Conservation (phyloP, 306 rosid species). For the Trichosanthes truncata region DNA sequence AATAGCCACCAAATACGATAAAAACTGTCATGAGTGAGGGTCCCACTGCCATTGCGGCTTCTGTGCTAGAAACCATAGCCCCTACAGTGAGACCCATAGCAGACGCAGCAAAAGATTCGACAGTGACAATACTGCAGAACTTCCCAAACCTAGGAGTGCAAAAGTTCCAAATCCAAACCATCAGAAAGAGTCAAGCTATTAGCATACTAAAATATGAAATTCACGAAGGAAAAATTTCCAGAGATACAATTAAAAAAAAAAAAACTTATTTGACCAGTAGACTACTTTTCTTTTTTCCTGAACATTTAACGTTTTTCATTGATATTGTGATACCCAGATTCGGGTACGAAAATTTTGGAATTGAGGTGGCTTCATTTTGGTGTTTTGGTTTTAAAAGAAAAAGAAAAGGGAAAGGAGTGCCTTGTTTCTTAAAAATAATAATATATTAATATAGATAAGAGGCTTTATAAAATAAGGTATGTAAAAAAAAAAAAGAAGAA, state of each 20-base stretch:
- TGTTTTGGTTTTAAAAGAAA: too few relatives aligned
- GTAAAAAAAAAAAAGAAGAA: too few relatives aligned
- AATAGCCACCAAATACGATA: constrained; percentile 90
- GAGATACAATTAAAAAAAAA: not conserved
- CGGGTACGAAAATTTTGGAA: too few relatives aligned
- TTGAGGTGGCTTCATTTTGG: too few relatives aligned
- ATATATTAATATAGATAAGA: too few relatives aligned
- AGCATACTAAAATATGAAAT: not conserved
- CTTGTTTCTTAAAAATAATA: too few relatives aligned
- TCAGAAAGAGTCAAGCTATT: not conserved
- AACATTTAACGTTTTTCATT: too few relatives aligned
- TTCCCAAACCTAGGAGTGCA: constrained; percentile 55
- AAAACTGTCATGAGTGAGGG: constrained; percentile 94
- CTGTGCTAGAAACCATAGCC: constrained; percentile 90
- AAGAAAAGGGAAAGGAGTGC: too few relatives aligned
- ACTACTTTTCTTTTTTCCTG: not conserved
- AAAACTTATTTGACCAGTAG: not conserved
- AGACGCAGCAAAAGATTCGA: constrained; percentile 90
- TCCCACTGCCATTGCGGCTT: constrained; percentile 95
- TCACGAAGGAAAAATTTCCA: not conserved
- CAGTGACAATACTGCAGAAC: constrained; percentile 80
- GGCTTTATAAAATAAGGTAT: too few relatives aligned
- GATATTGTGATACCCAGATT: too few relatives aligned
- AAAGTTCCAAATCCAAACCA: constrained; percentile 9
- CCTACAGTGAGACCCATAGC: constrained; percentile 98